Percentiles rank a stretch among this genome's conserved stretches.
These are phyloP conservation scores for Vigna unguiculata DNA, from an alignment of 306 rosid genomes.

Conservation along the genomic window DNA sequence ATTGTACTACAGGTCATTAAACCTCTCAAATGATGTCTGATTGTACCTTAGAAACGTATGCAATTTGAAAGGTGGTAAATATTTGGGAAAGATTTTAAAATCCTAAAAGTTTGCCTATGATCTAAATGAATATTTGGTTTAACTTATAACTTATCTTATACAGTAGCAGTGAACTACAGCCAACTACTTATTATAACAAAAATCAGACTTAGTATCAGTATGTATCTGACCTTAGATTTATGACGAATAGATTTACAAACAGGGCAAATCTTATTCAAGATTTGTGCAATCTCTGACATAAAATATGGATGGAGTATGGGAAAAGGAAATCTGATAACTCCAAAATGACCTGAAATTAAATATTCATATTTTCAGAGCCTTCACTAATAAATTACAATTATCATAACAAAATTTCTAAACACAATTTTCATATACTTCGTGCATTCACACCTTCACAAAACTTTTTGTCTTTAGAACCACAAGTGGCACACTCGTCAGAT, in stretches of 20 bases:
- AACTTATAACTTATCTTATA: neutral
- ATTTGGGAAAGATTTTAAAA: slow-evolving; percentile 18
- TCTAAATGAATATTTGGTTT: neutral
- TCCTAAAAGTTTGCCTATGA: neutral
- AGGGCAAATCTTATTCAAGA: slow-evolving; percentile 86
- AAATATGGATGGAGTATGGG: slow-evolving; percentile 78
- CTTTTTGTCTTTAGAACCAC: slow-evolving; percentile 66
- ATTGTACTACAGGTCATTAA: slow-evolving; percentile 9
- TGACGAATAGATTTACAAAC: slow-evolving; percentile 75
- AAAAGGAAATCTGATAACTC: slow-evolving; percentile 74
- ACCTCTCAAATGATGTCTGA: neutral
- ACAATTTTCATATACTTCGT: slow-evolving; percentile 34
- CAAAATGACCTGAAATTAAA: slow-evolving; percentile 85
- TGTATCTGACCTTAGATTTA: slow-evolving; percentile 75
- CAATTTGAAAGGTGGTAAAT: slow-evolving; percentile 21
- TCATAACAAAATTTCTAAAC: slow-evolving; percentile 32
- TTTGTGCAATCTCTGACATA: slow-evolving; percentile 75
- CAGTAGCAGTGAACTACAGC: slow-evolving; percentile 16
- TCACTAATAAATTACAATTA: slow-evolving; percentile 26
- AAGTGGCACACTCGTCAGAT: slow-evolving; percentile 71
- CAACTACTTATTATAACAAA: neutral
- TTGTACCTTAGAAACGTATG: slow-evolving; percentile 20
- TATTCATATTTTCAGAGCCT: slow-evolving; percentile 44
- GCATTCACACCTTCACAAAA: slow-evolving; percentile 75
- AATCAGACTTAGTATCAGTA: neutral